Conservation (phyloP, 2,329 filamentous ascomycete species). For the Annulohypoxylon truncatum region DNA sequence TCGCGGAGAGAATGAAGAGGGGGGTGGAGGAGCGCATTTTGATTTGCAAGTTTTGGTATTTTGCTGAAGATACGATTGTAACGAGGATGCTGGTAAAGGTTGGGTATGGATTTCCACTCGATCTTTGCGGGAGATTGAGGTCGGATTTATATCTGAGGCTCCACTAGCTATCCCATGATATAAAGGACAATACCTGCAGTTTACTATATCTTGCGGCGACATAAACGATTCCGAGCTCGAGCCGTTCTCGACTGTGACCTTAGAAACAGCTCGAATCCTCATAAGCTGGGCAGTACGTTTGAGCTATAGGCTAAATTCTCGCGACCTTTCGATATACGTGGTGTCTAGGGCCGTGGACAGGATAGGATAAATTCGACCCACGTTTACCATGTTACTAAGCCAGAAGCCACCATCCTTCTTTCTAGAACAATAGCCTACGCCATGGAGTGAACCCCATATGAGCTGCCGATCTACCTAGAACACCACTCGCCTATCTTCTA, state of each 20-base stretch:
- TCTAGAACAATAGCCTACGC: background rate
- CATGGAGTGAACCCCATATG: background rate
- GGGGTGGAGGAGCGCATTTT: constrained; percentile 11
- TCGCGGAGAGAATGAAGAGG: background rate
- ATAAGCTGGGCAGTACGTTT: background rate
- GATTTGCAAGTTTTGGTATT: background rate
- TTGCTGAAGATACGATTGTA: background rate
- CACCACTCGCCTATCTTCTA: background rate
- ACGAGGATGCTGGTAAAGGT: background rate
- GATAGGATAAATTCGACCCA: constrained; percentile 14
- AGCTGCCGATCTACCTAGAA: background rate
- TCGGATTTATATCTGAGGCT: constrained; percentile 13
- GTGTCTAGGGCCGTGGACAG: background rate
- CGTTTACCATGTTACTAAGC: background rate
- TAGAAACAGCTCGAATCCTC: background rate
- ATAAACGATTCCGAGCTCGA: background rate
- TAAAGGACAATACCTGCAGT: background rate
- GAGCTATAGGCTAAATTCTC: constrained; percentile 19
- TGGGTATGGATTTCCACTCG: background rate
- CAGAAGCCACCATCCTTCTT: constrained; percentile 6
- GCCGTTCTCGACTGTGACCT: background rate
- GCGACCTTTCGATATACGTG: background rate
- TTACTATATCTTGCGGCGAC: background rate
- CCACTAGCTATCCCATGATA: background rate
- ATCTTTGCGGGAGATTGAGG: background rate